Evolutionary conservation across 306 rosid genomes (phyloP), one percentile per base, ranked within the genome.

Genomic region (Prunus davidiana): DNA sequence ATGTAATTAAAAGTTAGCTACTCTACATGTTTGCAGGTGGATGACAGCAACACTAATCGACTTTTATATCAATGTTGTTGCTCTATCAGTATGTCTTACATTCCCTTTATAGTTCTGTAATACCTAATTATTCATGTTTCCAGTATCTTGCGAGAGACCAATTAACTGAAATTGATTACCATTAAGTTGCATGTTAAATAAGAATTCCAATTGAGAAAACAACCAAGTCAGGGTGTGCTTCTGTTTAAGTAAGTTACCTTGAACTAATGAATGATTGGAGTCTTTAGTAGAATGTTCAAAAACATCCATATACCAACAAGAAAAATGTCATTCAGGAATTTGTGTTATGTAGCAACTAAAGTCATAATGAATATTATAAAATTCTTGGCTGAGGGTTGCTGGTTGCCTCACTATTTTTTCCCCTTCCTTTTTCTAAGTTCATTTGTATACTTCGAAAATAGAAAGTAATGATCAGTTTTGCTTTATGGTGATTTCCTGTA

Each of bases 41-140:
- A 72, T 86, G 96, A 6, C 25, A 25, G 91, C 97, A 71, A 90
- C 96, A 38, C 87, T 91, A 10, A 30, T 94, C 63, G 97, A 91
- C 86, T 94, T 94, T 87, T 91, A 90, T 77, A 74, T 91, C 89
- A 91, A 90, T 77, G 91, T 89, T 58, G 75, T 80, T 73, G 93
- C 89, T 64, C 54, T 94, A 70, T 85, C 93, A 34, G 98, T 94
- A 90, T 74, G 96, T 82, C 74, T 57, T 75, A 5, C 47, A 27
- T 56, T 20, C 57, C 64, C 82, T 76, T 80, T 32, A 60, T 78
- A 32, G 60, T 64, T 75, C 12, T n/a, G 49, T 46, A 34, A 67
- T 81, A 25, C 12, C 38, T 22, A 19, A 32, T 51, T 13, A 10
- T 24, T 10, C 61, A 20, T 73, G 20, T n/a, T 72, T 24, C 46